Base-by-base conservation (phyloP, 129 eudicot species). In the Centella asiatica region DNA sequence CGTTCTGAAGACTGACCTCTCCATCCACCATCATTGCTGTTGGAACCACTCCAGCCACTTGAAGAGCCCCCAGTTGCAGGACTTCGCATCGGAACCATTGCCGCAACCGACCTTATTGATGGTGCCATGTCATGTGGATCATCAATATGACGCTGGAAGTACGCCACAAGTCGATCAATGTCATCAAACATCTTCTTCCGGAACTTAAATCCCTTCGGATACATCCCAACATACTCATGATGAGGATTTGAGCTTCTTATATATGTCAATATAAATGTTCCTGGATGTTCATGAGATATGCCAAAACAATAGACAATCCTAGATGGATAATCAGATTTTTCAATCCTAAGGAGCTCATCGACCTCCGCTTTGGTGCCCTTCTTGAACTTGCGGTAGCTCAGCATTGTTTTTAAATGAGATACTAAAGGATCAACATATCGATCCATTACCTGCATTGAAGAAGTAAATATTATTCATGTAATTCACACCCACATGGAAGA, bases 281-380 rank as follows among this genome's bases (percentile, higher is more conserved):
- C 97, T 24, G 97, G 95, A 64, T 90, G 97, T 57, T 90, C 97
- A 68, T 86, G 97, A 47, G 93, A 86, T 46, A 83, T 80, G 44
- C 97, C 95, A 74, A 90, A 90, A 61, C 85, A 63, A 79, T 90
- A 90, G 13, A 79, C 89, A 45, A 86, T 90, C 56, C 95, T 83
- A 70, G 64, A 70, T 31, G 97, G 97, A 58, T 83, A 73, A 69
- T 90, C 94, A 18, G 77, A 57, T 64, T 90, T 90, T 66, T 90
- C 97, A 64, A 67, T 67, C 69, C 78, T 81, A 28, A 90, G 74
- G 25, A 73, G 73, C 74, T 90, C 97, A 59, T 90, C 97, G 37
- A 90, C 82, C 71, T 90, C 97, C 48, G 89, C 81, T 77, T 86
- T 86, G 3, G 77, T 83, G 57, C 97, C 97, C 51, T 69, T 79